phyloP scores from a whole-genome alignment of 352 stramenopile species.

The Pythium rishiriense region DNA sequence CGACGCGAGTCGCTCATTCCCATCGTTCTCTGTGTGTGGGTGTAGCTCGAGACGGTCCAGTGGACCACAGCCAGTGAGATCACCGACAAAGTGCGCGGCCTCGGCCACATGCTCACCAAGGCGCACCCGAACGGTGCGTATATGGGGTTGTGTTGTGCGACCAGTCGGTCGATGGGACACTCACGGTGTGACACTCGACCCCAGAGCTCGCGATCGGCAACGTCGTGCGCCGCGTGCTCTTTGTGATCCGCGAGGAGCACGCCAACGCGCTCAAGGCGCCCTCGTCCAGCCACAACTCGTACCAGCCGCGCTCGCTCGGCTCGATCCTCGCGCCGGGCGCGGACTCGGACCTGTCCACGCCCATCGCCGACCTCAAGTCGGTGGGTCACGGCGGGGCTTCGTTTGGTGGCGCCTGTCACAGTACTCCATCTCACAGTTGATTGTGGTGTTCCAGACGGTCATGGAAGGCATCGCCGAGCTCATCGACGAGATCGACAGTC shows the following conservation, averaged over 20 bases:
- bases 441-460: slow-evolving; percentile 54
- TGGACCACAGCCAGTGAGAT: slow-evolving; percentile 82
- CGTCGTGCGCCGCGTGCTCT: slow-evolving; percentile 87
- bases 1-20: background rate
- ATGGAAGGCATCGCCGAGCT: slow-evolving; percentile 96
- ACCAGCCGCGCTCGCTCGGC: slow-evolving; percentile 74
- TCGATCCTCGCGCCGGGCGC: slow-evolving; percentile 81
- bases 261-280: slow-evolving; percentile 68
- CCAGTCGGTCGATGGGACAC: background rate
- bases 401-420: too few species aligned
- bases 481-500: slow-evolving; percentile 94
- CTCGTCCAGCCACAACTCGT: slow-evolving; percentile 40
- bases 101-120: slow-evolving; percentile 83
- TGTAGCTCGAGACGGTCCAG: slow-evolving; percentile 73
- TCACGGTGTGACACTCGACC: too few species aligned
- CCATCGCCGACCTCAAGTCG: slow-evolving; percentile 80
- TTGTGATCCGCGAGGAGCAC: slow-evolving; percentile 89
- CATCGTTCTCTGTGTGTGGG: slow-evolving; percentile 25
- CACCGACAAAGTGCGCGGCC: slow-evolving; percentile 79
- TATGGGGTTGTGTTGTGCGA: background rate
- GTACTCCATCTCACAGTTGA: background rate
- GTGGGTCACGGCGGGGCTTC: too few species aligned
- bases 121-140: slow-evolving; percentile 61
- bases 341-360: slow-evolving; percentile 80
- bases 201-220: slow-evolving; percentile 88